Evolutionary conservation across 495 filamentous ascomycete genomes (phyloP), one percentile per base, ranked within the genome.

Genomic region (Monascus purpureus): DNA sequence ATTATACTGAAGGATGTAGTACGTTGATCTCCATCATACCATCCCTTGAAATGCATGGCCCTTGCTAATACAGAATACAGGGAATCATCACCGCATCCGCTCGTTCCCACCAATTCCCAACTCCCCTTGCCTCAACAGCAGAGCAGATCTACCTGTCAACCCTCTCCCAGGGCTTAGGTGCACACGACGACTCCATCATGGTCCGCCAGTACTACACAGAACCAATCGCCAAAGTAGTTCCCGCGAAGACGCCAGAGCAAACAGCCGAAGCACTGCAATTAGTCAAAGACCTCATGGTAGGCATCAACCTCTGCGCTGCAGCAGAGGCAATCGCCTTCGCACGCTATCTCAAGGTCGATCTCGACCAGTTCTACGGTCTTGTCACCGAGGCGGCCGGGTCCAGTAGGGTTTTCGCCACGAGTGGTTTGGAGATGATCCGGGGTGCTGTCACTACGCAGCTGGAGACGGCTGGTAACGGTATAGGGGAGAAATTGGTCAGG

Each of bases 1-100:
- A 87, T 87, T 45, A 87, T 90, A 36, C 45, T 79, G 17, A 90
- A 90, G 56, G 82, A 90, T 56, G 74, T 76, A 29, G 64, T 70
- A 46, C 33, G 61, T 55, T 16, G 4, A 14, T 25, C 22, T 25
- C 22, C n/a, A 7, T 7, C 22, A 25, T 25, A 25, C 7, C 22
- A 9, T 28, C 25, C 16, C 25, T 32, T 18, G 31, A 27, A 41
- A 33, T 42, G 39, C 26, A 17, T 38, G 9, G 25, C 13, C 18
- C 17, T 0, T 18, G 8, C 4, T 25, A 8, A 26, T 31, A 12
- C 26, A n/a, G 11, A 32, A 12, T 23, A 8, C 28, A 68, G 66
- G 64, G 72, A 11, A 90, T 90, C 49, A 81, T 90, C 42, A 85
- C 77, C 14, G 67, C 71, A 11, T 77, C 72, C 29, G 75, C 72